phyloP scores from a whole-genome alignment of 208 protist species.

The Wallacemonas collosoma region DNA sequence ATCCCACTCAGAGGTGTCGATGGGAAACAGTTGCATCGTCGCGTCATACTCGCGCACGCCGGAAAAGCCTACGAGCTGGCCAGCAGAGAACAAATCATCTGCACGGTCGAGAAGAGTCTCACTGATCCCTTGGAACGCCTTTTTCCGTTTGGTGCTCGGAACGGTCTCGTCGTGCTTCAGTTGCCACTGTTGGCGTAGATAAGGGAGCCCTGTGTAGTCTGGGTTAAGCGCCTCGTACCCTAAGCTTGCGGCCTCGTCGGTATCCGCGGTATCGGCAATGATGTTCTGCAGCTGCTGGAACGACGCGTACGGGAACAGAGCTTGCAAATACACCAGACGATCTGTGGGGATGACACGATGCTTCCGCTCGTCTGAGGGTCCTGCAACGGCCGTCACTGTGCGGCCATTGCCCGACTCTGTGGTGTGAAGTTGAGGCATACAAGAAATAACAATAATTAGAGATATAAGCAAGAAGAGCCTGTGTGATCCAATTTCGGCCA shows the following conservation, averaged over 20 bases:
- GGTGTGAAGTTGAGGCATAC: background rate
- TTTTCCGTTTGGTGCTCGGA: slow-evolving; percentile 21
- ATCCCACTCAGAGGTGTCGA: slow-evolving; percentile 81
- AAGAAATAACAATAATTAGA: too few species aligned
- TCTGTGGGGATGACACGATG: slow-evolving; percentile 15
- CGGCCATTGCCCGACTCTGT: background rate
- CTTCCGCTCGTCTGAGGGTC: slow-evolving; percentile 3
- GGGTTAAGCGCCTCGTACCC: slow-evolving; percentile 62
- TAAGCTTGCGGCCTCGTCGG: slow-evolving; percentile 44
- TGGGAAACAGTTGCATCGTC: slow-evolving; percentile 51
- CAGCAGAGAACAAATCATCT: slow-evolving; percentile 20
- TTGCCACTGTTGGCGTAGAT: slow-evolving; percentile 42
- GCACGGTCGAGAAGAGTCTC: slow-evolving; percentile 43
- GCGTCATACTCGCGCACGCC: slow-evolving; percentile 62
- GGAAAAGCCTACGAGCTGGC: slow-evolving; percentile 33
- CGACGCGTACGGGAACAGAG: slow-evolving; percentile 70
- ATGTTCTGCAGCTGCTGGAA: slow-evolving; percentile 31
- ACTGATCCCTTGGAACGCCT: slow-evolving; percentile 39
- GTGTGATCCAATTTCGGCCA: too few species aligned
- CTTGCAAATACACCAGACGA: slow-evolving; percentile 49
- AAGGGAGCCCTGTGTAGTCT: slow-evolving; percentile 42
- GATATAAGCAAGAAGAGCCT: too few species aligned
- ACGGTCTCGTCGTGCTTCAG: slow-evolving; percentile 18
- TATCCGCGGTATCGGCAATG: slow-evolving; percentile 23
- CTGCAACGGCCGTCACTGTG: too few species aligned